These are phyloP conservation scores for Typha latifolia DNA, from an alignment of 176 grass and related monocot species.

Conservation along the genomic window DNA sequence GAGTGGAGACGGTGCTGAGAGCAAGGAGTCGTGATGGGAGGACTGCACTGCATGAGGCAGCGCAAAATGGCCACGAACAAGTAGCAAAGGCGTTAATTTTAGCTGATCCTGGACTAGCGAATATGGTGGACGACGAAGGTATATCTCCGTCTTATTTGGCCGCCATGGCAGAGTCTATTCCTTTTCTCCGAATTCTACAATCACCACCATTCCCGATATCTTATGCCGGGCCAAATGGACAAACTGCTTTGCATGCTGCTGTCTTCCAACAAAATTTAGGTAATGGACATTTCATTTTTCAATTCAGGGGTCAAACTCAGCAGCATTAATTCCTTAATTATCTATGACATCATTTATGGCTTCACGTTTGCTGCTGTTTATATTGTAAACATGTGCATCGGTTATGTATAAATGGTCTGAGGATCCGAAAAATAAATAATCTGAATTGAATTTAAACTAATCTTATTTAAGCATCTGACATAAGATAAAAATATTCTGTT, in stretches of 20 bases:
- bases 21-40: neutral
- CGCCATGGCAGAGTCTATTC: neutral
- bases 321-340: too few species aligned
- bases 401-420: too few species aligned
- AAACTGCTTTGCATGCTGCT: conserved; percentile 10
- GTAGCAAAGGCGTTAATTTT: neutral
- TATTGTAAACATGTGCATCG: too few species aligned
- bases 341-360: too few species aligned
- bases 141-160: conserved; percentile 19
- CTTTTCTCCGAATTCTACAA: neutral
- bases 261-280: neutral
- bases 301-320: too few species aligned
- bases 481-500: too few species aligned
- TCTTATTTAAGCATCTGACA: too few species aligned
- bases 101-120: neutral
- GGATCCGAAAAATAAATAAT: too few species aligned
- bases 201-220: neutral
- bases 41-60: conserved; percentile 15
- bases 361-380: too few species aligned
- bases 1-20: neutral
- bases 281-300: too few species aligned
- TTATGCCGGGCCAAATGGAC: conserved; percentile 1
- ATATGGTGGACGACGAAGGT: neutral
- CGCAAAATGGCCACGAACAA: neutral
- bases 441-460: too few species aligned